Evolutionary conservation across 1,284 basidiomycete genomes (phyloP), one percentile per base, ranked within the genome.

Genomic region (Ceratobasidium sp.): DNA sequence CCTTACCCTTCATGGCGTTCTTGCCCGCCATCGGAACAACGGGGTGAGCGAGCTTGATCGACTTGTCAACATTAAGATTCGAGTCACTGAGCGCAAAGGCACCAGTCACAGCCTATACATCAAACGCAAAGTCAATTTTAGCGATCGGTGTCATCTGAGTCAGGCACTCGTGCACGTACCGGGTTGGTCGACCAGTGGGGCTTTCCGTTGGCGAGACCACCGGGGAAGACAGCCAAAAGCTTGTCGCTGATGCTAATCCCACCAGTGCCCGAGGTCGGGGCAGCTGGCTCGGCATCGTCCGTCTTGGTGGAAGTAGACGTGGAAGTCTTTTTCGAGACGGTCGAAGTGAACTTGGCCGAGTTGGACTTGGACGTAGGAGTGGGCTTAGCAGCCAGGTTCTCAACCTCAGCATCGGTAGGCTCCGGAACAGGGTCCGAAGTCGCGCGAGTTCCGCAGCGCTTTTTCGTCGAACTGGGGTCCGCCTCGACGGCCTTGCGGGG

Each of bases 1-100:
- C 61, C 71, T n/a, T 61, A 73, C 71, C 40, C 23, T 79, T 20
- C 33, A 69, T 53, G 12, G 78, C 78, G 44, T 79, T 79, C 56
- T 68, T 77, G 42, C 78, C 73, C 20, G 77, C 51, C 39, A 69
- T 40, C 4, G 42, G 49, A 40, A 79, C 78, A 7, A 79, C 67
- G 33, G 72, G 72, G 63, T 79, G 78, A 13, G n/a, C 33, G 28
- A 79, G 73, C 26, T 66, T 68, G 20, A 61, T 77, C 40, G 69
- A 26, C 73, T 77, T 79, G 56, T 42, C 42, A 5, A 64, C 75
- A 28, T 51, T n/a, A 39, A 79, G 67, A 55, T 53, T 49, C 13
- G 56, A 40, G 46, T 79, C 78, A 23, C 51, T 56, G 28, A 78
- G 77, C 12, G 56, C 56, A 2, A 73, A 61, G 7, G 71, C 55